Conservation (phyloP, 768 basidiomycete species). For the Suillus subluteus region DNA sequence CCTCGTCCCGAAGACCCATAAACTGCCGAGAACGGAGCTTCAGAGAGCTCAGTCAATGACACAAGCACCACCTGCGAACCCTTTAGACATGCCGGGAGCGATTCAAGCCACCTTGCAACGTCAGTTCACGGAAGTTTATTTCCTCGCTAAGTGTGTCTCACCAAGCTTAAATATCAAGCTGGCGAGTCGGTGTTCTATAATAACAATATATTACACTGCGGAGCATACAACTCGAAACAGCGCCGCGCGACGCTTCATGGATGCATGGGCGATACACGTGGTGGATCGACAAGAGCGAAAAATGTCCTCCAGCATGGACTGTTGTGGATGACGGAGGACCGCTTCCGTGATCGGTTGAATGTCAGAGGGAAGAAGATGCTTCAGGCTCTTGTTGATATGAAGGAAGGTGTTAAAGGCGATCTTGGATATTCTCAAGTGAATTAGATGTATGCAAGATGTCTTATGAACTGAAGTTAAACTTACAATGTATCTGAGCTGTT, state of each 20-base stretch:
- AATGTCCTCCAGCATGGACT: constrained; percentile 79
- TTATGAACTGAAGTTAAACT: background rate
- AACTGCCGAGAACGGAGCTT: constrained; percentile 51
- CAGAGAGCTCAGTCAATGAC: constrained; percentile 62
- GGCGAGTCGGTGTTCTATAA: constrained; percentile 84
- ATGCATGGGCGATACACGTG: constrained; percentile 62
- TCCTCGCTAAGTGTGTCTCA: background rate
- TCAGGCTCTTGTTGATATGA: constrained; percentile 58
- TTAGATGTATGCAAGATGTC: background rate
- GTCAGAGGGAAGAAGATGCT: constrained; percentile 57
- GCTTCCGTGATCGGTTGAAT: constrained; percentile 51
- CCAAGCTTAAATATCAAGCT: constrained; percentile 37
- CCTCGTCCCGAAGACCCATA: constrained; percentile 73
- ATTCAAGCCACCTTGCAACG: constrained; percentile 58
- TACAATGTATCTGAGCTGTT: background rate
- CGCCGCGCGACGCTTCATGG: constrained; percentile 72
- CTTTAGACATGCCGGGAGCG: constrained; percentile 72
- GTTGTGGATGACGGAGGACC: constrained; percentile 63
- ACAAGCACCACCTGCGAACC: constrained; percentile 53
- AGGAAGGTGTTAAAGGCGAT: constrained; percentile 42
- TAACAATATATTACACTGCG: constrained; percentile 78
- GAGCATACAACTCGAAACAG: constrained; percentile 53
- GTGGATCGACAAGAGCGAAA: constrained; percentile 64
- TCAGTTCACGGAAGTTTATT: constrained; percentile 29
- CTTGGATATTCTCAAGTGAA: constrained; percentile 51